phyloP scores from a whole-genome alignment of 345 rosid species.

The Linum lewisii region DNA sequence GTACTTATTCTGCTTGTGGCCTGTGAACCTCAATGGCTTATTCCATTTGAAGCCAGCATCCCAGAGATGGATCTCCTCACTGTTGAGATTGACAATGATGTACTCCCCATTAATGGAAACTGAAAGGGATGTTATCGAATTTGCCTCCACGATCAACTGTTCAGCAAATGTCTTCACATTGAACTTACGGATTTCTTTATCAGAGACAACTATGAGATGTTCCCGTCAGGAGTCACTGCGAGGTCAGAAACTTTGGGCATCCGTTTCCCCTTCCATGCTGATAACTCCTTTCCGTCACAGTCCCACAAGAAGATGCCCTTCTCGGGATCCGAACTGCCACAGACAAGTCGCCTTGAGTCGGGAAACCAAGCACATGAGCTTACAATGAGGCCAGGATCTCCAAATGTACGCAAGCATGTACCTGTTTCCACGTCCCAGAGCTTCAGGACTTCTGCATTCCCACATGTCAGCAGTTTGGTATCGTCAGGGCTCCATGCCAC shows the following conservation, averaged over 20 bases:
- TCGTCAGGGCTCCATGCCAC: slow-evolving; percentile 93
- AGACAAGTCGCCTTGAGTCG: slow-evolving; percentile 71
- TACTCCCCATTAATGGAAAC: slow-evolving; percentile 54
- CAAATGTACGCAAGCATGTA: slow-evolving; percentile 77
- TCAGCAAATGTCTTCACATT: slow-evolving; percentile 56
- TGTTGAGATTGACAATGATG: slow-evolving; percentile 70
- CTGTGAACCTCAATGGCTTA: slow-evolving; percentile 45
- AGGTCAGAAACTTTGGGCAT: slow-evolving; percentile 79
- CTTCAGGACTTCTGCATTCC: slow-evolving; percentile 71
- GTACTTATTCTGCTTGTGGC: slow-evolving; percentile 69
- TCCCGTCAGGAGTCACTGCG: slow-evolving; percentile 72
- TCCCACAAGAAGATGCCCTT: slow-evolving; percentile 88
- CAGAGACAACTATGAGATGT: slow-evolving; percentile 50
- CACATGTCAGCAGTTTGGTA: slow-evolving; percentile 68
- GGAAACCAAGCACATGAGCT: slow-evolving; percentile 98
- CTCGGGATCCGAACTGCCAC: slow-evolving; percentile 79
- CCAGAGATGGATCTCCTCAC: slow-evolving; percentile 89
- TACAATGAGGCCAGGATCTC: slow-evolving; percentile 64
- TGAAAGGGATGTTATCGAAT: slow-evolving; percentile 53
- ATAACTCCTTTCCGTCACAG: slow-evolving; percentile 70
- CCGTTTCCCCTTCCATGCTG: slow-evolving; percentile 71
- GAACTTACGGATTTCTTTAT: slow-evolving; percentile 53
- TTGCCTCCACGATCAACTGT: slow-evolving; percentile 53
- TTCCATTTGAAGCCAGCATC: slow-evolving; percentile 66
- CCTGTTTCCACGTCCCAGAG: slow-evolving; percentile 93